Percentiles rank a stretch among this genome's conserved stretches.
phyloP scores from a whole-genome alignment of 768 basidiomycete genomes.

The Termitomyces sp. region DNA sequence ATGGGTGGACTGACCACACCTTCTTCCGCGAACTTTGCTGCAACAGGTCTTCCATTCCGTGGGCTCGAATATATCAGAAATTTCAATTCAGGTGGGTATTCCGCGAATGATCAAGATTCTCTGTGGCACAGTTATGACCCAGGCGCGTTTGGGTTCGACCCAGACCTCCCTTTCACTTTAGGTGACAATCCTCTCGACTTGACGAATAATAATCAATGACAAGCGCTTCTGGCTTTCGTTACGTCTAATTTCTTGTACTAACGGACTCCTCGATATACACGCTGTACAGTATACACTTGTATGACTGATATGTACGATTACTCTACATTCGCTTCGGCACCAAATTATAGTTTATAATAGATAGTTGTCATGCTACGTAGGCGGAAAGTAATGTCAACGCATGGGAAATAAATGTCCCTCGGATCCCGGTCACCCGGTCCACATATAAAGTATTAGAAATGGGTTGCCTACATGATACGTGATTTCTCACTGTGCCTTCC shows the following conservation, averaged over 20 bases:
- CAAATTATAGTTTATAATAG: not conserved
- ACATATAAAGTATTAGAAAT: not conserved
- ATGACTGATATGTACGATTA: not conserved
- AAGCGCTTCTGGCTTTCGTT: not conserved
- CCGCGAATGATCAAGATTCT: slow-evolving; percentile 40
- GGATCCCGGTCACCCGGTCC: slow-evolving; percentile 13
- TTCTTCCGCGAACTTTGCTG: slow-evolving; percentile 56
- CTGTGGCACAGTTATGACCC: slow-evolving; percentile 66
- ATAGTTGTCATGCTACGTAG: not conserved
- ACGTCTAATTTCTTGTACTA: not conserved
- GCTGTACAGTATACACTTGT: slow-evolving; percentile 6
- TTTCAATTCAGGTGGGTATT: slow-evolving; percentile 53
- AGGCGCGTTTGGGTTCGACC: slow-evolving; percentile 69
- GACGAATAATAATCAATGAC: slow-evolving; percentile 25
- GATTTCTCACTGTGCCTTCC: not conserved
- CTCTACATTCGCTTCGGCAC: not conserved
- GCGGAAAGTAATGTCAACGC: too few species aligned
- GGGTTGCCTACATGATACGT: not conserved
- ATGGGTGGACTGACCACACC: slow-evolving; percentile 45
- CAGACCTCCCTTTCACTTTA: slow-evolving; percentile 68
- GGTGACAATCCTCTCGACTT: slow-evolving; percentile 35
- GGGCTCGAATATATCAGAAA: slow-evolving; percentile 83
- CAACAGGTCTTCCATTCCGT: slow-evolving; percentile 74
- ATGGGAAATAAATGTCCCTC: not conserved
- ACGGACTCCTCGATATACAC: slow-evolving; percentile 1